A percentile compares a stretch with the other conserved stretches of the same genome.
Conservation (phyloP, 352 stramenopile species). For the Blastocystis hominis region DNA sequence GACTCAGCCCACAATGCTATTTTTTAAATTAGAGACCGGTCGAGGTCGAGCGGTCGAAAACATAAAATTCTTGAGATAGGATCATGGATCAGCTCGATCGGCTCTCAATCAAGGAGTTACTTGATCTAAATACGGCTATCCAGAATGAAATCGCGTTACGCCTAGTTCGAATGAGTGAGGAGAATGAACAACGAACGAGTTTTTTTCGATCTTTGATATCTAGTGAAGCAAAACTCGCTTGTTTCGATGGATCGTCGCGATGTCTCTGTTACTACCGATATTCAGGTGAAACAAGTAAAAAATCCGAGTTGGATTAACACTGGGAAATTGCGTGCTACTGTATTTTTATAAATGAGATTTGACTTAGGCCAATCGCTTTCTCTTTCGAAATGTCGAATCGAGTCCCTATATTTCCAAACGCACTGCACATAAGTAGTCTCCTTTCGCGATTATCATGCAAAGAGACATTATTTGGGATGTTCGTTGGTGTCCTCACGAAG, state of each 20-base stretch:
- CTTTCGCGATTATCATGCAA: not conserved
- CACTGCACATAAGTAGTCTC: not conserved
- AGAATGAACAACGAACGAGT: not conserved
- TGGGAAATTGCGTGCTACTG: constrained; percentile 50
- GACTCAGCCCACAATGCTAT: no score
- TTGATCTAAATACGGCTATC: constrained; percentile 33
- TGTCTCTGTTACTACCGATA: constrained; percentile 13
- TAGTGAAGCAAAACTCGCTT: constrained; percentile 25
- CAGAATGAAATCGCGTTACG: constrained; percentile 7
- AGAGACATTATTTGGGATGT: constrained; percentile 53
- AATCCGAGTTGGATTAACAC: constrained; percentile 45
- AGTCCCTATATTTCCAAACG: constrained; percentile 12
- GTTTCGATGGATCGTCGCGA: constrained; percentile 9
- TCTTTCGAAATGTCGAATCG: constrained; percentile 26
- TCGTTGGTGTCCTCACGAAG: not conserved
- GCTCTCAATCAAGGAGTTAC: constrained; percentile 26
- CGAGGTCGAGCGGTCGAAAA: not conserved
- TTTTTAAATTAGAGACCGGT: no score
- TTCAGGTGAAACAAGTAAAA: not conserved
- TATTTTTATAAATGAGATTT: not conserved
- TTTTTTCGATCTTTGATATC: not conserved
- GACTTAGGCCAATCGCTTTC: constrained; percentile 44
- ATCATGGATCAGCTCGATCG: constrained; percentile 18
- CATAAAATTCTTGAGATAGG: not conserved
- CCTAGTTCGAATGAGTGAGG: not conserved